phyloP scores from a whole-genome alignment of 331 rosid genomes.

The Stylosanthes scabra region DNA sequence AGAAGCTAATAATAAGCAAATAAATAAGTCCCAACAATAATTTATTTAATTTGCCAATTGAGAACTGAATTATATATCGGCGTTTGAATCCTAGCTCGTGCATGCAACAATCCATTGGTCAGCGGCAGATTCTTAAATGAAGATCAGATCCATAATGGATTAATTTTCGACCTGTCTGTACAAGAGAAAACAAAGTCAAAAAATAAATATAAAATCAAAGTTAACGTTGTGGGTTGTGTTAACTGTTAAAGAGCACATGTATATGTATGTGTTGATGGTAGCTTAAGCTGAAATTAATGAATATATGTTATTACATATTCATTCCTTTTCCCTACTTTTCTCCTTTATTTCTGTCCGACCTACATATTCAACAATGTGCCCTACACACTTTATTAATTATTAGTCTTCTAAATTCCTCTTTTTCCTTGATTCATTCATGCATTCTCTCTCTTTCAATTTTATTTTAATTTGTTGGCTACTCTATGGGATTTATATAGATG shows the following conservation, averaged over 20 bases:
- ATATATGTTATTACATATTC: neutral
- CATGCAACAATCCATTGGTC: too few species aligned
- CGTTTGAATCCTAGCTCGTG: too few species aligned
- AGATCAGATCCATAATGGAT: too few species aligned
- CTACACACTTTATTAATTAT: neutral
- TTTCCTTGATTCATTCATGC: neutral
- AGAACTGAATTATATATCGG: neutral
- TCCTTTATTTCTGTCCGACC: slow-evolving; percentile 19
- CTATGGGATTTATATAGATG: too few species aligned
- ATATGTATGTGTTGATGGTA: slow-evolving; percentile 1
- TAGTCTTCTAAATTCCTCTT: neutral
- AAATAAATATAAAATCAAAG: neutral
- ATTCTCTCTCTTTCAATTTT: too few species aligned
- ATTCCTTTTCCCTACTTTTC: neutral
- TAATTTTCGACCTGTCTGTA: too few species aligned
- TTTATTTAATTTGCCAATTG: neutral
- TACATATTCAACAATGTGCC: neutral
- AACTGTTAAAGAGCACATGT: slow-evolving; percentile 7
- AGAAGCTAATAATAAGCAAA: slow-evolving; percentile 23
- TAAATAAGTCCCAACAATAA: neutral
- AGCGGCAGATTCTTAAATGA: too few species aligned
- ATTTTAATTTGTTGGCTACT: too few species aligned
- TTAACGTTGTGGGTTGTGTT: neutral
- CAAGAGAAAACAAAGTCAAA: neutral
- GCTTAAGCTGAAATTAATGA: slow-evolving; percentile 24